Evolutionary conservation across 768 basidiomycete genomes (phyloP).

Genomic region (Russula lepida): DNA sequence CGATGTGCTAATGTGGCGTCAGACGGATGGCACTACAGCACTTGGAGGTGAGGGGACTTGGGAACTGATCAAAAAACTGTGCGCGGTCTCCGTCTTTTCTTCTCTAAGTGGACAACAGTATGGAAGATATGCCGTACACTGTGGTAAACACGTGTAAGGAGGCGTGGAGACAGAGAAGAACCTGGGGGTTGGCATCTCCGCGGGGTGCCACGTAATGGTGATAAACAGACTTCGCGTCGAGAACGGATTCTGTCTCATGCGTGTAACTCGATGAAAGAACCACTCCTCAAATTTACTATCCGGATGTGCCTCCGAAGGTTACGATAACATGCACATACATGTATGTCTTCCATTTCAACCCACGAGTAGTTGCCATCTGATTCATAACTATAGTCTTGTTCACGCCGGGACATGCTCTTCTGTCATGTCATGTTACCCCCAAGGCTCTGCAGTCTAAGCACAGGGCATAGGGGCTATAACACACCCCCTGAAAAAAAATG

Average conservation of each 20-base stretch:
- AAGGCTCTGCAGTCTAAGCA: not conserved
- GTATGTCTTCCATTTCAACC: not conserved
- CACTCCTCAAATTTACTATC: not conserved
- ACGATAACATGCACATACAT: not conserved
- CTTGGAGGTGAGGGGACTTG: not conserved
- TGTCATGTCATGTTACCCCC: slow-evolving; percentile 1
- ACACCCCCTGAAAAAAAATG: not conserved
- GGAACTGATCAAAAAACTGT: not conserved
- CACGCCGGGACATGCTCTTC: slow-evolving; percentile 1
- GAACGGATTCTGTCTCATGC: not conserved
- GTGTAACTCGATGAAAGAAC: not conserved
- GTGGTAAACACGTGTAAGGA: slow-evolving; percentile 5
- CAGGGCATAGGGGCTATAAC: slow-evolving; percentile 15
- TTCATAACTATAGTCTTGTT: not conserved
- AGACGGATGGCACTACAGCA: not conserved
- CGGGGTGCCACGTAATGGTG: not conserved
- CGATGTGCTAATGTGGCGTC: not conserved
- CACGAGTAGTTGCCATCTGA: slow-evolving; percentile 1
- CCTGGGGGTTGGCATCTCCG: not conserved
- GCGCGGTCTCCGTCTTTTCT: not conserved
- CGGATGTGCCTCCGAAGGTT: not conserved
- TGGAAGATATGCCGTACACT: not conserved
- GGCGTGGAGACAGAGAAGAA: not conserved
- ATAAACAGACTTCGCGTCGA: not conserved
- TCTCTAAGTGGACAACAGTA: not conserved